These are phyloP conservation scores for Rubus idaeus DNA, from an alignment of 306 rosid species.

Conservation along the genomic window DNA sequence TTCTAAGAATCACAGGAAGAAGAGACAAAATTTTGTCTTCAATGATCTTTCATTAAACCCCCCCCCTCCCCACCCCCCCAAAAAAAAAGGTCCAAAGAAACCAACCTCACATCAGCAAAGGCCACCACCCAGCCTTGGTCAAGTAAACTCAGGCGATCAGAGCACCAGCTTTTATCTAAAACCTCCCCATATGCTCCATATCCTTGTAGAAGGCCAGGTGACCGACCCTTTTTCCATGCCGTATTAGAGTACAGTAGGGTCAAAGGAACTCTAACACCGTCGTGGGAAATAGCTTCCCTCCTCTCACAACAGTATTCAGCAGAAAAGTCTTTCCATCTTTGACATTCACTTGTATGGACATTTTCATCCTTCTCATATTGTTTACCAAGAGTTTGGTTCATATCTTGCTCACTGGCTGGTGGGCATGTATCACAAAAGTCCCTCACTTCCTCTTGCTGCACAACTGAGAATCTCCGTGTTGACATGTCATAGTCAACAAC, in stretches of 20 bases:
- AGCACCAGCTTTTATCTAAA: constrained; percentile 79
- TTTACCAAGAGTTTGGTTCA: constrained; percentile 27
- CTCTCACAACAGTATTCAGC: constrained; percentile 58
- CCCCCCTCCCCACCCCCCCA: no score
- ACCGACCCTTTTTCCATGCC: constrained; percentile 57
- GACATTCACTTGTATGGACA: constrained; percentile 34
- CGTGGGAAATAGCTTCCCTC: constrained; percentile 70
- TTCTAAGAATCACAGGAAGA: neutral
- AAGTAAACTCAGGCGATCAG: constrained; percentile 79
- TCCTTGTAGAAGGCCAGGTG: constrained; percentile 82
- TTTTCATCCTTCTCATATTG: constrained; percentile 28
- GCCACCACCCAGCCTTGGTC: constrained; percentile 96
- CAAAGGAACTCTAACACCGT: constrained; percentile 67
- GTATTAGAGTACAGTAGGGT: constrained; percentile 69
- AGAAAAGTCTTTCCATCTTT: constrained; percentile 68
- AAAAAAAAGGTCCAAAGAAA: constrained; percentile 15
- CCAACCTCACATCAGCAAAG: constrained; percentile 89
- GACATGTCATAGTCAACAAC: constrained; percentile 89
- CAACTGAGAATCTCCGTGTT: constrained; percentile 52
- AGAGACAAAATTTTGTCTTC: neutral
- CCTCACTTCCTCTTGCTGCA: constrained; percentile 82
- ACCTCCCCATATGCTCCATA: constrained; percentile 95
- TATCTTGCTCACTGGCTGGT: constrained; percentile 25
- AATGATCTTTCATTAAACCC: neutral
- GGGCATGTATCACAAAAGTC: constrained; percentile 36